Base-by-base conservation (phyloP, 148 eudicot genomes). In the Silene uniflora region DNA sequence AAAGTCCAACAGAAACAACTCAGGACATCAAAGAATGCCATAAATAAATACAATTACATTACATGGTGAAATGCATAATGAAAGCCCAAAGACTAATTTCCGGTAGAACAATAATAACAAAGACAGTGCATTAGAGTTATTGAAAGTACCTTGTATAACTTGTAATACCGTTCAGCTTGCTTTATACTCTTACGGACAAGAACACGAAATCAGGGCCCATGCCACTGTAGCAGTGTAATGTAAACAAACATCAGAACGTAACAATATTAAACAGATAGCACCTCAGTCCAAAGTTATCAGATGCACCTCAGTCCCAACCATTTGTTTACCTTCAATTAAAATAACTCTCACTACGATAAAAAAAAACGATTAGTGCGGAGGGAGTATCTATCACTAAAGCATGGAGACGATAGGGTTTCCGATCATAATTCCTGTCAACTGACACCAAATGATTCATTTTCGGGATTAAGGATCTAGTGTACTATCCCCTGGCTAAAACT, bases 161-260 rank as follows among this genome's bases (percentile, higher is more conserved):
- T 85, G 62, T 89, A 82, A 83, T 95, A 95, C 60, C 90, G 99
- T 78, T 95, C 99, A 52, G 97, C 97, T 82, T 92, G 99, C 84
- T 95, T 95, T 87, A 97, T 89, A 73, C 99, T 95, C 81, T 95
- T 95, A 47, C 99, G 93, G 71, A 95, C 97, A 77, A 95, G 80
- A 68, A 93, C 98, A 70, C 98, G 86, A 69, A 90, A 84, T 93
- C 98, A 46, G 98, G 98, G 21, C 99, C 99, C 99, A 95, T 95
- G 39, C 99, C 99, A 55, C 99, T 92, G 89, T 85, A 89, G 39
- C 68, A 16, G 44, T 21, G 52, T 44, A 0, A 54, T n/a, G n/a
- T n/a, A n/a, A n/a, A n/a, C n/a, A n/a, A n/a, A n/a, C n/a, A n/a
- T n/a, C n/a, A n/a, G n/a, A n/a, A n/a, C n/a, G n/a, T n/a, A n/a